Percentiles rank a stretch among this genome's conserved stretches.
Evolutionary conservation across 768 basidiomycete species (phyloP).

Genomic region (Collybia sp.): DNA sequence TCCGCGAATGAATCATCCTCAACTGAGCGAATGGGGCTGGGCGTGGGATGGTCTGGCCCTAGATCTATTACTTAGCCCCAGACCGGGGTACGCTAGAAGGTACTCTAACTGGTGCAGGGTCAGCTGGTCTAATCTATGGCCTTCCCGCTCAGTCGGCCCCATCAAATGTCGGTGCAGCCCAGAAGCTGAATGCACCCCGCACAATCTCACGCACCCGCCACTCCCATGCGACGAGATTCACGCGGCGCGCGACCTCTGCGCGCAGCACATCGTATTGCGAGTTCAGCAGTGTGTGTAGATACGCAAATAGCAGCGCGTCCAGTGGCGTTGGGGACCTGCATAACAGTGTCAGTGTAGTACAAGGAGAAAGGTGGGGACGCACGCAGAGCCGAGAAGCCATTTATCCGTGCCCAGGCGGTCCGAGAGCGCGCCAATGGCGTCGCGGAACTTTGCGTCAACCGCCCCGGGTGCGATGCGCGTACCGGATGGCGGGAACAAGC

Average conservation of each 20-base stretch:
- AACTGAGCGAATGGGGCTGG: no score
- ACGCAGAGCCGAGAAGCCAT: conserved; percentile 82
- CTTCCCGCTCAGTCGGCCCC: no score
- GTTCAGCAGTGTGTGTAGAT: conserved; percentile 63
- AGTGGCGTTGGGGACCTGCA: conserved; percentile 70
- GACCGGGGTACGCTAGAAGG: no score
- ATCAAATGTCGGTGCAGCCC: no score
- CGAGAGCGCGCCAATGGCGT: conserved; percentile 69
- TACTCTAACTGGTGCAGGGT: no score
- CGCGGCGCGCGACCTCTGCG: conserved; percentile 62
- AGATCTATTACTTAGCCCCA: no score
- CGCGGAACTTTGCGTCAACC: conserved; percentile 56
- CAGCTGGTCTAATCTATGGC: no score
- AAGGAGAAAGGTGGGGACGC: conserved; percentile 6
- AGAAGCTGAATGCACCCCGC: conserved; percentile 38
- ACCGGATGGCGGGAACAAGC: conserved; percentile 58
- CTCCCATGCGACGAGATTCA: conserved; percentile 83
- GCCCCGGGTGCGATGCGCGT: conserved; percentile 45
- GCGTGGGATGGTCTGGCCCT: no score
- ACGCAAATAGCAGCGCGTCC: conserved; percentile 81
- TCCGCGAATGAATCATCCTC: no score
- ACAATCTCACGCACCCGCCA: conserved; percentile 58
- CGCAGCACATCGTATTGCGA: conserved; percentile 37
- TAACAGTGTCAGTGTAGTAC: background rate
- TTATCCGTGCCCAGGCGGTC: conserved; percentile 71